phyloP scores from a whole-genome alignment of 2,329 filamentous ascomycete species.

The Colletotrichum chlorophyti region DNA sequence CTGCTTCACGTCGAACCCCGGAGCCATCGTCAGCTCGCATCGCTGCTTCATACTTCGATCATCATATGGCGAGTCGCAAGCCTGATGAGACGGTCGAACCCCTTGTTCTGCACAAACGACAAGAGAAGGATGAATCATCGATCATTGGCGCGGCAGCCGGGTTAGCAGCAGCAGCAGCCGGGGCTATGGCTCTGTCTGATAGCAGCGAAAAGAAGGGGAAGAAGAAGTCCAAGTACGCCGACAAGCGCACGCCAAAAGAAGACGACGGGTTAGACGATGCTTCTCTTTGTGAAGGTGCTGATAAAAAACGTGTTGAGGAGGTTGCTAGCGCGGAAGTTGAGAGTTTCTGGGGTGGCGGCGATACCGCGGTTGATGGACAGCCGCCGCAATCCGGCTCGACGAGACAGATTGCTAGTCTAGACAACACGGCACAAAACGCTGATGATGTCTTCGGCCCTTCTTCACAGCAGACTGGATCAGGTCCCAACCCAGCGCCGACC shows the following conservation, averaged over 20 bases:
- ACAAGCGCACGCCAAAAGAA: slow-evolving; percentile 44
- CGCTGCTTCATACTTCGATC: slow-evolving; percentile 33
- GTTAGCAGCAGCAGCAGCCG: slow-evolving; percentile 37
- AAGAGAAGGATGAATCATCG: not conserved
- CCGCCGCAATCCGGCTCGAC: not conserved
- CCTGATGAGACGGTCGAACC: no score
- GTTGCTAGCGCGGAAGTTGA: slow-evolving; percentile 34
- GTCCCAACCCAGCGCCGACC: not conserved
- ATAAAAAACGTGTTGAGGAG: slow-evolving; percentile 40
- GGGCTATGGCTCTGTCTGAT: slow-evolving; percentile 38
- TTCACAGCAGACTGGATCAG: not conserved
- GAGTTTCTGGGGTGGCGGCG: slow-evolving; percentile 39
- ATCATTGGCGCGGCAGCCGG: slow-evolving; percentile 29
- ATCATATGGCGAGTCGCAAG: not conserved
- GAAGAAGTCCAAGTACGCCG: slow-evolving; percentile 44
- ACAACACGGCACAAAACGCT: not conserved
- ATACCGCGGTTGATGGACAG: not conserved
- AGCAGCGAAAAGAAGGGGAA: slow-evolving; percentile 42
- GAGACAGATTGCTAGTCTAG: not conserved
- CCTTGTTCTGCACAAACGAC: not conserved
- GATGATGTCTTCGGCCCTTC: slow-evolving; percentile 16
- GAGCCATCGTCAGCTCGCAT: slow-evolving; percentile 29
- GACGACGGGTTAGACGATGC: slow-evolving; percentile 54
- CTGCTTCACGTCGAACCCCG: not conserved
- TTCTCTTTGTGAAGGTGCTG: slow-evolving; percentile 50